Base-by-base conservation (phyloP, 2,329 filamentous ascomycete genomes). In the Penicillium sclerotiorum region DNA sequence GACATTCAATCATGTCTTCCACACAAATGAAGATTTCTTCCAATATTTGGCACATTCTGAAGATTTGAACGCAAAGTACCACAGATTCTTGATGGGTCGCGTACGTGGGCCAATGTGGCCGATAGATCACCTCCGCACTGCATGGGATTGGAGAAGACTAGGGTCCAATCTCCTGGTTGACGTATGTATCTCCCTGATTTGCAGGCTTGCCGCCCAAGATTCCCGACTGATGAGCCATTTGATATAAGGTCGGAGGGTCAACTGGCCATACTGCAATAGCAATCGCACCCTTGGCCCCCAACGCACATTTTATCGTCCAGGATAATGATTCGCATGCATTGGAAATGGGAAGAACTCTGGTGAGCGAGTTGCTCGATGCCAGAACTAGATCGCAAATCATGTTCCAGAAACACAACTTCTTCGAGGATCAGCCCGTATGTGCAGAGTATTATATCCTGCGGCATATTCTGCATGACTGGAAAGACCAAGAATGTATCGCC, bases 381-480 rank as follows among this genome's bases (percentile, higher is more conserved):
- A 13, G 13, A 8, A 28, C 25, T 2, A 3, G 25, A 28, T 28
- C 25, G 6, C 25, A 13, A 8, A 28, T 28, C 9, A 7, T 7
- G 2, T 28, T 28, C 25, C 25, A 28, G 6, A 28, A 8, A 8
- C 25, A 28, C 6, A 28, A 28, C 13, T 28, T 28, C 42, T 45
- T 50, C 45, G 11, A 44, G 22, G 9, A 41, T 13, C 15, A 45
- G 57, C 8, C 42, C 49, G 32, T 61, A 7, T 6, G 13, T 8
- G 45, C 40, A 1, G 53, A 53, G 28, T 43, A 39, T 5, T 56
- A 53, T 12, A 36, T 56, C 3, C 36, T 56, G 28, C 50, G 50
- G 1, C 50, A 50, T 35, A 42, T 56, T 9, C 43, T 47, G 13
- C 53, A 56, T 20, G 49, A 56, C 17, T 56, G 50, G 50, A 43